Conservation (phyloP, 306 rosid genomes). For the Quercus wislizeni region DNA sequence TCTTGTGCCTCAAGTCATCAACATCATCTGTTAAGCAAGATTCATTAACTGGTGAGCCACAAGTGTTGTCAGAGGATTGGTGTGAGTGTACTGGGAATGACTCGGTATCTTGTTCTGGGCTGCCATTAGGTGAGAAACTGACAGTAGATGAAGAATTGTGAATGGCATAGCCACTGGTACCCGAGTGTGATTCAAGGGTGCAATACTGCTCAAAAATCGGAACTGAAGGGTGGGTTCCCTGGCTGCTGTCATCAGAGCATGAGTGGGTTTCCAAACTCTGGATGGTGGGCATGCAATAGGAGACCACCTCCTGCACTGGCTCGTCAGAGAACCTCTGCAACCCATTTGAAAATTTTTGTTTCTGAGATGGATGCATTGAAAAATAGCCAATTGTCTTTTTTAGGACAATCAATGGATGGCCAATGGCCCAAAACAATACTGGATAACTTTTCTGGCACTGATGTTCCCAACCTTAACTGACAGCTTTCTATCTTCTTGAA, state of each 20-base stretch:
- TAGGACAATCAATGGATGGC: background rate
- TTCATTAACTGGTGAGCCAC: conserved; percentile 49
- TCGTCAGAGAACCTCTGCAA: conserved; percentile 38
- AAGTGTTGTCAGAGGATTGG: conserved; percentile 41
- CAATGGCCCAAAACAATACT: conserved; percentile 11
- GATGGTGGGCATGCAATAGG: conserved; percentile 33
- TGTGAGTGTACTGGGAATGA: conserved; percentile 27
- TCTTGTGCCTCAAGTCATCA: conserved; percentile 69
- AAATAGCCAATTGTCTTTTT: conserved; percentile 13
- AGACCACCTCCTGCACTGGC: conserved; percentile 46
- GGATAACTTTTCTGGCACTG: conserved; percentile 11
- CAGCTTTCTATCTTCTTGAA: conserved; percentile 8
- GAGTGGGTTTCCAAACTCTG: conserved; percentile 32
- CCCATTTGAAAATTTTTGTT: conserved; percentile 34
- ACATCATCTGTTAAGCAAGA: conserved; percentile 51
- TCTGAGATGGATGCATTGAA: conserved; percentile 53
- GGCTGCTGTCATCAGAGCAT: conserved; percentile 51
- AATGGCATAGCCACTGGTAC: conserved; percentile 45
- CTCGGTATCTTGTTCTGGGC: conserved; percentile 50
- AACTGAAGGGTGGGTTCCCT: conserved; percentile 36
- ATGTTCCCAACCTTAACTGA: conserved; percentile 8
- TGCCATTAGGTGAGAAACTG: conserved; percentile 53
- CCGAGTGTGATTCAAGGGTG: conserved; percentile 63
- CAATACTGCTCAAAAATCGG: conserved; percentile 36
- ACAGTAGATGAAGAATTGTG: conserved; percentile 62